Evolutionary conservation across 176 grass and related monocot genomes (phyloP), one percentile per base, ranked within the genome.

Genomic region (Echinochloa phyllopogon): DNA sequence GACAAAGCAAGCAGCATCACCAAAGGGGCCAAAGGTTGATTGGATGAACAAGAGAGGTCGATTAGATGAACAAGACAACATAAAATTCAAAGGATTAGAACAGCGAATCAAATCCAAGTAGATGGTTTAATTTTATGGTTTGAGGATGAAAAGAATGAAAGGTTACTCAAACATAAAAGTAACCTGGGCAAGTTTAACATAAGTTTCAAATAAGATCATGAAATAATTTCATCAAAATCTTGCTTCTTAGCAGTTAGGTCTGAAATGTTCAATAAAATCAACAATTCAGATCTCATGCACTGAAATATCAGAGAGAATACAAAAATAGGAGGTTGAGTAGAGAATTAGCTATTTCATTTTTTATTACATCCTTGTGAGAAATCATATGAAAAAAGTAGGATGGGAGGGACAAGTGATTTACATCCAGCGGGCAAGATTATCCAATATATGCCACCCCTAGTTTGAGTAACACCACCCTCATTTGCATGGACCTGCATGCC

Each of bases 341-440:
- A 64, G 12, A 63, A 76, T 56, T 8, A n/a, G 4, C 37, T 72
- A 41, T 11, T 62, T 9, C 17, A 27, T 75, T 81, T 88, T 80
- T 70, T 24, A 12, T 52, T 39, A 56, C 61, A 63, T 79, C 74
- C 70, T 47, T 49, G 43, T 62, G 21, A 58, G 7, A 72, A 39
- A 69, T 79, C 39, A 64, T 57, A 82, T 72, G 49, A 68, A 13
- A 60, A 60, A 8, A 21, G 63, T 27, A 10, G 6, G 25, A 56
- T 59, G 60, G 23, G 57, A 78, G 42, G 41, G 17, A 33, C 18
- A 93, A 65, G 70, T 71, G 25, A 17, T 76, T 88, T 98, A 98
- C 96, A 98, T 89, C 96, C 96, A 89, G 96, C 96, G 17, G 93
- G 96, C 62, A 99, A 90, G 72, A 99, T 99, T 79, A 99, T 89